Evolutionary conservation across 225 moss, liverwort and hornwort genomes (phyloP), one percentile per base, ranked within the genome.

Genomic region (Physcomitrellopsis africana): DNA sequence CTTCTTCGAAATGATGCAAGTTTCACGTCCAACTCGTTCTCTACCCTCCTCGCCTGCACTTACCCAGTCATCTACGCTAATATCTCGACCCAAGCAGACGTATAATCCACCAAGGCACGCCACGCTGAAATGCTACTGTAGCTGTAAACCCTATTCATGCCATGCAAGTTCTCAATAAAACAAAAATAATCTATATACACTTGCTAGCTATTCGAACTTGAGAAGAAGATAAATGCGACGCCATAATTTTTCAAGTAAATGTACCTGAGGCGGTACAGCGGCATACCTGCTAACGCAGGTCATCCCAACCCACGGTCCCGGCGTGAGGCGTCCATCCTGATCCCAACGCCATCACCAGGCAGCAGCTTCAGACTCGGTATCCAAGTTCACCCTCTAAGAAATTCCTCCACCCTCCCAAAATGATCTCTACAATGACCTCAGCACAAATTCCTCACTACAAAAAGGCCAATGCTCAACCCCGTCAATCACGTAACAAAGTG

Each of bases 1-100:
- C 81, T 67, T 75, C 79, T 91, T 53, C 91, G 84, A 68, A 85
- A 89, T 55, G 86, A 80, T 42, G 88, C 70, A 77, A 89, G 76
- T 41, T 91, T 91, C 55, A 82, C 81, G 74, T 91, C 91, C 63
- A 91, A 63, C 73, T 91, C 89, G 77, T 89, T 89, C 66, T 91
- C 91, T 37, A 91, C 63, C 72, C 83, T 89, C 81, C 91, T 84
- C 56, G 91, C 91, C 91, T 91, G 89, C 81, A 75, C 20, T 70
- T 63, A 14, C 16, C 58, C 69, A 62, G n/a, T 9, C 13, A 68
- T 68, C 54, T 13, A 47, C 69, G 63, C 72, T 4, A 79, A 46
- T 9, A 41, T 29, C 68, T 62, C 54, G 19, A 32, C 63, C 27
- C 14, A 20, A 26, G 32, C 22, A 51, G 32, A 37, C 32, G 32